Conservation (phyloP, 2,329 filamentous ascomycete species). For the Colletotrichum lini region DNA sequence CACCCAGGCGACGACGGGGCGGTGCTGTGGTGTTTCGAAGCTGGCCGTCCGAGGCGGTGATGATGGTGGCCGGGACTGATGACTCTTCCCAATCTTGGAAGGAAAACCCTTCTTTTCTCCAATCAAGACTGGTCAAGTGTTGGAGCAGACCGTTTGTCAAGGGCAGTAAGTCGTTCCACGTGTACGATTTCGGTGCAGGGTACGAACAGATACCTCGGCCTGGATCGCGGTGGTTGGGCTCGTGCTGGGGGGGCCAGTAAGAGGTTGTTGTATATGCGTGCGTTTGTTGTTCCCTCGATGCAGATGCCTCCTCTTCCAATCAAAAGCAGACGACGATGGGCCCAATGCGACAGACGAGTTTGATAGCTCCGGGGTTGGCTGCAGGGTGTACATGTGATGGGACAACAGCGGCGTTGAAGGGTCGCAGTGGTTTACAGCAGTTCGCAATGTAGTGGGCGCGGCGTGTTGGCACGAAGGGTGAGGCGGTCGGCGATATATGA, state of each 20-base stretch:
- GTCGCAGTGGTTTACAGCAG: constrained; percentile 5
- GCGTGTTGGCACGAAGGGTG: not conserved
- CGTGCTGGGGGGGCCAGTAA: constrained; percentile 29
- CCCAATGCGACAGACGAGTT: constrained; percentile 33
- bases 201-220: constrained; percentile 17
- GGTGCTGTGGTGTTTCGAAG: constrained; percentile 24
- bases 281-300: constrained; percentile 39
- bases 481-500: constrained; percentile 40
- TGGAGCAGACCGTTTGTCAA: constrained; percentile 23
- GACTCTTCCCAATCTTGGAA: not conserved
- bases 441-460: constrained; percentile 19
- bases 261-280: constrained; percentile 41
- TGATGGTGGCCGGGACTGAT: constrained; percentile 22
- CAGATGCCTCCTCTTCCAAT: constrained; percentile 41
- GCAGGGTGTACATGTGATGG: constrained; percentile 37
- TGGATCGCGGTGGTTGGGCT: constrained; percentile 40
- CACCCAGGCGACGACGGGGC: constrained; percentile 12
- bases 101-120: constrained; percentile 13
- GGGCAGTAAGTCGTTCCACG: constrained; percentile 42
- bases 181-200: constrained; percentile 35
- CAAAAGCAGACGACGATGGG: constrained; percentile 15
- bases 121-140: constrained; percentile 16
- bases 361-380: constrained; percentile 28
- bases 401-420: constrained; percentile 28
- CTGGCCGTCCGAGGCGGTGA: constrained; percentile 14